Base-by-base conservation (phyloP, 202 grass and related monocot species). In the Bolboschoenoplectus hybrid region DNA sequence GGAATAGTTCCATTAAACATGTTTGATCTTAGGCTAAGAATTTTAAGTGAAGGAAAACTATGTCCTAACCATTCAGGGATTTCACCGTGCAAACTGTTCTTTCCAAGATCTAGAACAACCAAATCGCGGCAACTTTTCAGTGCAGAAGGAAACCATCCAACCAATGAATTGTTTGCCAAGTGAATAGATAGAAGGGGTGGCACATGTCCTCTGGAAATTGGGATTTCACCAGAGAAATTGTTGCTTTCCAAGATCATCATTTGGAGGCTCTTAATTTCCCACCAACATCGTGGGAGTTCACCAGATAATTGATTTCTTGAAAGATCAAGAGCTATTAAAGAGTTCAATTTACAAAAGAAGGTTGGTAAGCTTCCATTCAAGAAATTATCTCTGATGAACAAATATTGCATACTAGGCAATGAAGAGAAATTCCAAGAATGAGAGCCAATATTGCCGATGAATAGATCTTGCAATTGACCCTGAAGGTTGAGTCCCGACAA, bases 241-340 rank as follows among this genome's bases (percentile, higher is more conserved):
- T 96, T 96, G 70, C 82, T 53, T 78, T 88, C 90, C 0, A 96
- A 65, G 69, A 91, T 88, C 80, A 96, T 72, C 45, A 89, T 87
- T 49, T 84, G 67, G 63, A 93, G 55, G 2, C 43, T 64, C 19
- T 82, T 45, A 62, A 85, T 53, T 4, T 91, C 57, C 84, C 85
- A 88, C 87, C 84, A 89, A 74, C 91, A 93, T 20, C 79, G 62
- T 0, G 91, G 91, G 4, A 90, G 81, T 64, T 90, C 76, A 40
- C 91, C 88, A 5, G 70, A 87, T 40, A 96, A 67, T 17, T 65
- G 17, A 87, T 96, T 96, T 60, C 86, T 93, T 39, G 91, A 93
- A 16, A 96, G 86, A 71, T 96, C 91, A 41, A 93, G 85, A 4
- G 85, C 56, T 71, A 50, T 6, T 14, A 96, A 82, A 46, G 51